A percentile compares a stretch with the other conserved stretches of the same genome.
Evolutionary conservation across 352 stramenopile genomes (phyloP).

Genomic region (Phytophthora sp.): DNA sequence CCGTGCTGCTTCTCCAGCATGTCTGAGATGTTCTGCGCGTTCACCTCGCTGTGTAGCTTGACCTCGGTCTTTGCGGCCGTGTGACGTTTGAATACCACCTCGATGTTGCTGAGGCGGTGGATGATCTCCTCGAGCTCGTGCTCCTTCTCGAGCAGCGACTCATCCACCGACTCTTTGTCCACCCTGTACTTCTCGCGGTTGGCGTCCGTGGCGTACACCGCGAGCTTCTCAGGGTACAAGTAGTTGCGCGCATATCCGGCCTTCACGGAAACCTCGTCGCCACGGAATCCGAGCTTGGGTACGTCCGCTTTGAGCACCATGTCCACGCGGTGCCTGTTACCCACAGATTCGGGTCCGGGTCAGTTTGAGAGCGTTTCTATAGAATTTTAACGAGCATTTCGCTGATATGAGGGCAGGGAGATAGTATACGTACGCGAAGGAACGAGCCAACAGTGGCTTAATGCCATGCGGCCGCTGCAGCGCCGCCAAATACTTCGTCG

Average conservation of each 20-base stretch:
- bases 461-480: constrained; percentile 52
- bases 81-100: constrained; percentile 85
- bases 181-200: constrained; percentile 91
- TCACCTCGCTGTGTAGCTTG: constrained; percentile 74
- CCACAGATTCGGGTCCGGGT: constrained; percentile 23
- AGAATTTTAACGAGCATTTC: constrained; percentile 8
- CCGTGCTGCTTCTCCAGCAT: constrained; percentile 86
- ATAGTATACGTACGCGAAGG: constrained; percentile 61
- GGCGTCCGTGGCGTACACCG: constrained; percentile 91
- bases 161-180: constrained; percentile 61
- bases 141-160: constrained; percentile 62
- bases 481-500: constrained; percentile 35
- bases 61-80: constrained; percentile 64
- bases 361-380: constrained; percentile 12
- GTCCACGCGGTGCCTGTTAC: constrained; percentile 73
- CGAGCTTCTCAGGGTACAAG: constrained; percentile 93
- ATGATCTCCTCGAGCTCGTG: constrained; percentile 69
- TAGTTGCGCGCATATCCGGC: constrained; percentile 95
- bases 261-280: constrained; percentile 93
- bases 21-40: constrained; percentile 84
- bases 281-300: constrained; percentile 83
- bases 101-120: constrained; percentile 59
- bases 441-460: constrained; percentile 52
- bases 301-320: constrained; percentile 91
- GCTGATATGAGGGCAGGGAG: not conserved